Base-by-base conservation (phyloP, 441 rosid genomes). In the Arabidopsis lyrata region DNA sequence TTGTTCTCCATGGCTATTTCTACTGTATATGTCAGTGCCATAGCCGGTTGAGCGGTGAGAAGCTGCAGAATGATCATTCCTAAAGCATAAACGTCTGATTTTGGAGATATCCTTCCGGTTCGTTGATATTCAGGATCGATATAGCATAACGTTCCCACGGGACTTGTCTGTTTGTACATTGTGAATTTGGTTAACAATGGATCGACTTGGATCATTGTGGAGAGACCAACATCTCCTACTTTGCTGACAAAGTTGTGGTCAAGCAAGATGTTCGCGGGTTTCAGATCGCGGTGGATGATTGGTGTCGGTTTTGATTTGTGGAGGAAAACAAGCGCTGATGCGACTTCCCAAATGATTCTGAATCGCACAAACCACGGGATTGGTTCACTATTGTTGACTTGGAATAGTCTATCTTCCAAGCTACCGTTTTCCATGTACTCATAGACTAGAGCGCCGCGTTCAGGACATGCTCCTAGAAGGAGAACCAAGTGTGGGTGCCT, bases 391-490 rank as follows among this genome's bases (percentile, higher is more conserved):
- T 86, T 66, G 72, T 84, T 80, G 68, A 72, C 84, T 70, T 70
- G 73, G 61, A 79, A 80, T 54, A 94, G 75, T 56, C 94, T 83
- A 0, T 90, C 96, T 59, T 88, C 95, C 70, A 94, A 78, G 87
- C 91, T 90, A 63, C 98, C 98, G 20, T 90, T 93, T 79, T 90
- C 88, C 98, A 93, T 87, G 74, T 86, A 88, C 84, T 93, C 98
- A 1, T 91, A 93, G 60, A 90, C 86, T 58, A 93, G 82, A 67
- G 96, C 90, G 8, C 92, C 90, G 0, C 48, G 92, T 38, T 87
- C 94, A 1, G 83, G 84, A 63, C 99, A 94, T 52, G 99, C 99
- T 50, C 99, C 99, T 50, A 94, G 80, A 73, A 94, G 99, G 53
- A 90, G 91, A 68, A 94, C 91, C 83, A 94, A 81, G 86, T 94